Base-by-base conservation (phyloP, 2,329 filamentous ascomycete species). In the Cladosporium sp. region DNA sequence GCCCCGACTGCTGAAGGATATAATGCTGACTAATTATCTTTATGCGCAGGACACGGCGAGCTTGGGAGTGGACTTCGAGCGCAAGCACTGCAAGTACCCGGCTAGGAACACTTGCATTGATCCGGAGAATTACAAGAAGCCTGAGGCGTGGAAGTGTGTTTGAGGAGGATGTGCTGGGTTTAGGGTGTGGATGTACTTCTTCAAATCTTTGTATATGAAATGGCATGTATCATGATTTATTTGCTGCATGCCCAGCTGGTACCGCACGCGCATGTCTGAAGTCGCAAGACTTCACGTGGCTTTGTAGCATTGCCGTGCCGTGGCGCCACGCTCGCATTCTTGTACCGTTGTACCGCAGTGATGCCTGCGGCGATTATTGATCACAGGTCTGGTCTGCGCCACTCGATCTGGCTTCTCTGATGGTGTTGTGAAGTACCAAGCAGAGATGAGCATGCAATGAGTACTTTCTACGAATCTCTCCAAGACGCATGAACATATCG, bases 21-120 rank as follows among this genome's bases (percentile, higher is more conserved):
- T 24, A 24, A 54, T 52, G 15, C 18, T 51, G 7, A 44, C 61
- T 55, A 18, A 2, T 26, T 38, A 6, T n/a, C 49, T 24, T 32
- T 24, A 24, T 24, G 15, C n/a, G 41, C 32, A 81, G 72, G 75
- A 75, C 18, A 77, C 76, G 2, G 71, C 72, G n/a, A 68, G 59
- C 10, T 63, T 77, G 11, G 82, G 78, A 0, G 77, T 85, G 1
- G 71, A 79, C 26, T 80, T 80, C 52, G 80, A 80, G 69, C 76
- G 83, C 41, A 80, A 78, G 4, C 71, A 86, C 62, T 86, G 84
- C 65, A 72, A 70, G 62, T 74, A 69, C 47, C 73, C 73, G 62
- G 52, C 71, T 52, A 68, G 73, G 65, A 74, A 74, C 60, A 38
- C 59, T 32, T 74, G 71, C 65, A 54, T 68, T 51, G 73, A 74